Evolutionary conservation across 23 red algal genomes (phyloP).

Genomic region (Agarophyton chilense): DNA sequence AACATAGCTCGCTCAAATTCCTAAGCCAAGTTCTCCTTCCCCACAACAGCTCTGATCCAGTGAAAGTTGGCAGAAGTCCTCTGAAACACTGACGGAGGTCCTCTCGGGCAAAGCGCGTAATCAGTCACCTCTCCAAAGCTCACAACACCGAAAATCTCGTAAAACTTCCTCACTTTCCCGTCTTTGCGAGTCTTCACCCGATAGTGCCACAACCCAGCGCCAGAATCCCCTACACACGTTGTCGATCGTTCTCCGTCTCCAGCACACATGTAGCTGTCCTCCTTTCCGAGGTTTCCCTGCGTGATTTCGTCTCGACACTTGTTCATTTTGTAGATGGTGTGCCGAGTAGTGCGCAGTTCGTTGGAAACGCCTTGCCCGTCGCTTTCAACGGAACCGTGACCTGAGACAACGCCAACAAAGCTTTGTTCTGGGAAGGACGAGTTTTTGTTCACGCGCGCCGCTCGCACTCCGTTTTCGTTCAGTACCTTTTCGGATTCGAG

Average conservation of each 20-base stretch:
- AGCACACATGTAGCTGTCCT: slow-evolving; percentile 33
- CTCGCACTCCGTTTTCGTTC: slow-evolving; percentile 3
- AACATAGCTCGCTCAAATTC: no score
- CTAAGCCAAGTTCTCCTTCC: slow-evolving; percentile 12
- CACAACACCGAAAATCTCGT: slow-evolving; percentile 44
- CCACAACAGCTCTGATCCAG: slow-evolving; percentile 33
- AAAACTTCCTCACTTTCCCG: slow-evolving; percentile 16
- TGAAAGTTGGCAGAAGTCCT: slow-evolving; percentile 1
- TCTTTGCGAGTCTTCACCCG: neutral
- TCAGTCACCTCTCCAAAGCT: slow-evolving; percentile 59
- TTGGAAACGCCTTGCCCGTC: slow-evolving; percentile 29
- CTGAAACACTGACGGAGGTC: slow-evolving; percentile 55
- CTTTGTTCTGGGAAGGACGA: slow-evolving; percentile 21
- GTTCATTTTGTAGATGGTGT: neutral
- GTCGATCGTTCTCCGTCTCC: slow-evolving; percentile 44
- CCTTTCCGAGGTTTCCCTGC: slow-evolving; percentile 22
- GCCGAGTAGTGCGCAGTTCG: slow-evolving; percentile 20
- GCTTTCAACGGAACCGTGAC: slow-evolving; percentile 11
- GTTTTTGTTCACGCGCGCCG: slow-evolving; percentile 40
- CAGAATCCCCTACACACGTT: slow-evolving; percentile 63
- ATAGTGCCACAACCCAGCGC: slow-evolving; percentile 43
- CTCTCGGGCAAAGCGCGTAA: slow-evolving; percentile 34
- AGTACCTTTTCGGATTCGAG: neutral
- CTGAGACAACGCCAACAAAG: slow-evolving; percentile 47
- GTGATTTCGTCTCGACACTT: slow-evolving; percentile 45